A percentile compares a stretch with the other conserved stretches of the same genome.
Conservation (phyloP, 257 asterid species). For the Solanum infundibuliforme region DNA sequence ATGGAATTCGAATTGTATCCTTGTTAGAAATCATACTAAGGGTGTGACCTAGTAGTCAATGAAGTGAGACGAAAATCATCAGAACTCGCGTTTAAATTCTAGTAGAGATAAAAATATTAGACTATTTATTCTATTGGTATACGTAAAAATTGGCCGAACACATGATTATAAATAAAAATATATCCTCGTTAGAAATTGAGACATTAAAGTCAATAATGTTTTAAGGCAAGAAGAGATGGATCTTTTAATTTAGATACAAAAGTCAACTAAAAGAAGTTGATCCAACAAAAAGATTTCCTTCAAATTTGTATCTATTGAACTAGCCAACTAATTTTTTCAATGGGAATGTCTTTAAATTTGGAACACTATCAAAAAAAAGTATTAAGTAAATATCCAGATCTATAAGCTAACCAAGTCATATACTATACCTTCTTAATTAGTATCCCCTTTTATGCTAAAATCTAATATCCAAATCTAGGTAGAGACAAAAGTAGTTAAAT, state of each 20-base stretch:
- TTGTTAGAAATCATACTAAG: neutral
- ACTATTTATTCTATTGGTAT: rapidly evolving
- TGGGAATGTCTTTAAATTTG: neutral
- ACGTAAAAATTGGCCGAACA: rapidly evolving
- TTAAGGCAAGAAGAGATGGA: neutral
- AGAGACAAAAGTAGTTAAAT: neutral
- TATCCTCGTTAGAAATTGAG: neutral
- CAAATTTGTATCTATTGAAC: neutral
- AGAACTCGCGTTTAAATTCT: neutral
- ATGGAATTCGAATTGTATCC: neutral
- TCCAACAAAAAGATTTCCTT: neutral
- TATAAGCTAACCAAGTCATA: neutral
- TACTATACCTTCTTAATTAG: neutral
- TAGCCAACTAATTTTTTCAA: neutral
- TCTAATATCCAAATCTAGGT: neutral
- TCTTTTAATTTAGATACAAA: neutral
- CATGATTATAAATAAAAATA: neutral
- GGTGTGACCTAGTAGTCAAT: neutral
- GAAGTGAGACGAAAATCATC: rapidly evolving
- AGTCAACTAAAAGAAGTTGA: neutral
- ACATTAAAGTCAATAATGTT: neutral
- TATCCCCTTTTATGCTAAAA: neutral
- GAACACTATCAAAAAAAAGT: neutral
- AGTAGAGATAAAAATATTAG: neutral
- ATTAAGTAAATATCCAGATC: neutral